These are phyloP conservation scores for Hypoxylon sp. DNA, from an alignment of 2,329 filamentous ascomycete genomes.

Conservation along the genomic window DNA sequence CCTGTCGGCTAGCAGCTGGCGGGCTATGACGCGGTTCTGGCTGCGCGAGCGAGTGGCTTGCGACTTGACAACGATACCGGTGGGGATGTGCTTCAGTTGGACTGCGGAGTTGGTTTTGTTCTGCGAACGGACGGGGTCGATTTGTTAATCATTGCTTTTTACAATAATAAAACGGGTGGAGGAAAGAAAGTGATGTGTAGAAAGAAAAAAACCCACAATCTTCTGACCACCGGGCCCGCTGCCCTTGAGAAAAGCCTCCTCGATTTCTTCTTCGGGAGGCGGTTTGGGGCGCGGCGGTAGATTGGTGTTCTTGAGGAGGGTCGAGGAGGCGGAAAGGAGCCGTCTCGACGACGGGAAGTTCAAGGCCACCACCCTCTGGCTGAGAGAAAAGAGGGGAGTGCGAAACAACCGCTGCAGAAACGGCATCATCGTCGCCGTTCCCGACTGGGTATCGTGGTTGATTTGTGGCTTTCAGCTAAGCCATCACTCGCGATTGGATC, in stretches of 20 bases:
- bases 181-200: no score
- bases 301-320: constrained; percentile 55
- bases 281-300: constrained; percentile 78
- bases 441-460: neutral
- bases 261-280: constrained; percentile 80
- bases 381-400: neutral
- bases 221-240: constrained; percentile 95
- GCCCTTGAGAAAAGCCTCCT: constrained; percentile 88
- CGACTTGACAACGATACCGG: constrained; percentile 91
- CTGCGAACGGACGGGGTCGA: constrained; percentile 50
- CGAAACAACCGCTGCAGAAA: constrained; percentile 16
- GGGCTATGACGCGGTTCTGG: constrained; percentile 88
- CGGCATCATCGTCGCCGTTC: constrained; percentile 3
- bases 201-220: constrained; percentile 74
- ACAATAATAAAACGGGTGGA: neutral
- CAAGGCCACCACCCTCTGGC: neutral
- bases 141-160: constrained; percentile 18
- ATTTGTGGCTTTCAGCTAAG: constrained; percentile 1
- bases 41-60: constrained; percentile 88
- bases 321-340: constrained; percentile 45
- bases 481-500: constrained; percentile 2
- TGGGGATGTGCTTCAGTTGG: constrained; percentile 88
- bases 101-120: constrained; percentile 98
- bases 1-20: constrained; percentile 77
- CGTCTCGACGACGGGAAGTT: constrained; percentile 21